Conservation (phyloP, 1,284 basidiomycete species). For the Sphagnurus paluster region DNA sequence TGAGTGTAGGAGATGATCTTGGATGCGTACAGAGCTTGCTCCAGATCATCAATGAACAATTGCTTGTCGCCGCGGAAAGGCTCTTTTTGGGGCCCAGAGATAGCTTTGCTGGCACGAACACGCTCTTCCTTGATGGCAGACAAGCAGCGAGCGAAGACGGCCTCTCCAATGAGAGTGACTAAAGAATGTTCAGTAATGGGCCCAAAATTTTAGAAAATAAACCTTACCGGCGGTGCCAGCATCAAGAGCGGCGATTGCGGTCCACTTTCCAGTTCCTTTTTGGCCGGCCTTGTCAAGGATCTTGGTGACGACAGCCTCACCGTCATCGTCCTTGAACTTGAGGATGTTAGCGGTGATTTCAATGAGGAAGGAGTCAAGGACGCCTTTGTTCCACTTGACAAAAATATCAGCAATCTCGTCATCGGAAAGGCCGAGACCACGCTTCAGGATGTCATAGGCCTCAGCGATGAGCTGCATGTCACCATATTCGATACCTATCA, state of each 20-base stretch:
- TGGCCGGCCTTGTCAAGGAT: slow-evolving; percentile 97
- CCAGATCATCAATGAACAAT: slow-evolving; percentile 98
- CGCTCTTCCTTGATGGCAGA: slow-evolving; percentile 99
- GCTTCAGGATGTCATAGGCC: slow-evolving; percentile 97
- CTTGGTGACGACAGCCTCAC: slow-evolving; percentile 87
- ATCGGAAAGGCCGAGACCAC: slow-evolving; percentile 85
- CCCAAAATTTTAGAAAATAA: not conserved
- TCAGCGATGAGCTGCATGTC: slow-evolving; percentile 99
- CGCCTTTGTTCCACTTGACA: slow-evolving; percentile 95
- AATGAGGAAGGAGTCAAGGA: slow-evolving; percentile 99
- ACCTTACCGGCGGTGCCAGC: slow-evolving; percentile 82
- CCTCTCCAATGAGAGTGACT: slow-evolving; percentile 99
- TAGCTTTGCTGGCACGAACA: slow-evolving; percentile 87
- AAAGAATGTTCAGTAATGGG: slow-evolving; percentile 19
- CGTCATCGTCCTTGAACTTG: slow-evolving; percentile 96
- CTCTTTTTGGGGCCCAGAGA: slow-evolving; percentile 89
- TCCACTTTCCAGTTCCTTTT: slow-evolving; percentile 99
- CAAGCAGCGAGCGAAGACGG: slow-evolving; percentile 98
- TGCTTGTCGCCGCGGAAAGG: slow-evolving; percentile 97
- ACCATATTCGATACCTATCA: slow-evolving; percentile 94
- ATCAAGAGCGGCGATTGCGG: slow-evolving; percentile 96
- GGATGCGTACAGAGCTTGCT: slow-evolving; percentile 98
- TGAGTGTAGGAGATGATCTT: slow-evolving; percentile 99
- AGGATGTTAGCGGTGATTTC: slow-evolving; percentile 97
- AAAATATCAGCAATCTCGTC: slow-evolving; percentile 91